Evolutionary conservation across 352 stramenopile genomes (phyloP).

Genomic region (Globisporangium nodosum): DNA sequence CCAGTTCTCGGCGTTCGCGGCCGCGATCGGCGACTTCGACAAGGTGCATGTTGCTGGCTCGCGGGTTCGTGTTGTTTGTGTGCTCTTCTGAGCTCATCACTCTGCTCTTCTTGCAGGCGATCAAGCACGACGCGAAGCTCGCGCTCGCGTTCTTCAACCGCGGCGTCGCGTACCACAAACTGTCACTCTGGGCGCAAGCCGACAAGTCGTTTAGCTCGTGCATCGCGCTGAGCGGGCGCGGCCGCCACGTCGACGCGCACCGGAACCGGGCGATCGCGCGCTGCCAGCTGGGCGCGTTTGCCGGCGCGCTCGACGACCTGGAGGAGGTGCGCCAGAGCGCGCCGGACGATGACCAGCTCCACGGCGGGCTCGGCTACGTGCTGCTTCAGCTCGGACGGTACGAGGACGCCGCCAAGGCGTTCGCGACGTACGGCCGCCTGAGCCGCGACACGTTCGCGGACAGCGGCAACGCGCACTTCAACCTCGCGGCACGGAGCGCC

Average conservation of each 20-base stretch:
- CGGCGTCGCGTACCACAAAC: slow-evolving; percentile 62
- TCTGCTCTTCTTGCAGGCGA: slow-evolving; percentile 16
- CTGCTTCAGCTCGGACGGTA: slow-evolving; percentile 67
- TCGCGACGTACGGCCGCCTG: slow-evolving; percentile 52
- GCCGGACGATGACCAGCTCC: slow-evolving; percentile 65
- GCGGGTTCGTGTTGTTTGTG: background rate
- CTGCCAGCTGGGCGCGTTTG: slow-evolving; percentile 47
- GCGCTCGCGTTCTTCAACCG: slow-evolving; percentile 57
- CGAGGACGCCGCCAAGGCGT: slow-evolving; percentile 53
- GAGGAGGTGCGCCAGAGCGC: slow-evolving; percentile 56
- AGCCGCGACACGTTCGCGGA: slow-evolving; percentile 64
- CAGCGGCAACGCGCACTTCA: slow-evolving; percentile 76
- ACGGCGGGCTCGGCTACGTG: slow-evolving; percentile 59
- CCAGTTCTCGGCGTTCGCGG: slow-evolving; percentile 54
- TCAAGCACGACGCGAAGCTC: slow-evolving; percentile 34
- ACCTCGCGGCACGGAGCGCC: slow-evolving; percentile 35
- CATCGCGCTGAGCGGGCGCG: slow-evolving; percentile 34
- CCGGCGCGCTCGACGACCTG: slow-evolving; percentile 59
- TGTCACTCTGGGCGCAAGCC: slow-evolving; percentile 59
- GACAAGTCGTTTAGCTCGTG: slow-evolving; percentile 54
- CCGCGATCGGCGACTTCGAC: slow-evolving; percentile 68
- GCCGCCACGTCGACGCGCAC: slow-evolving; percentile 43
- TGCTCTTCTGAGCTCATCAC: background rate
- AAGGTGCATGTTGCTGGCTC: slow-evolving; percentile 7
- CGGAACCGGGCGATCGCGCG: slow-evolving; percentile 62